These are phyloP conservation scores for Sporothrix sp. DNA, from an alignment of 2,329 filamentous ascomycete genomes.

Conservation along the genomic window DNA sequence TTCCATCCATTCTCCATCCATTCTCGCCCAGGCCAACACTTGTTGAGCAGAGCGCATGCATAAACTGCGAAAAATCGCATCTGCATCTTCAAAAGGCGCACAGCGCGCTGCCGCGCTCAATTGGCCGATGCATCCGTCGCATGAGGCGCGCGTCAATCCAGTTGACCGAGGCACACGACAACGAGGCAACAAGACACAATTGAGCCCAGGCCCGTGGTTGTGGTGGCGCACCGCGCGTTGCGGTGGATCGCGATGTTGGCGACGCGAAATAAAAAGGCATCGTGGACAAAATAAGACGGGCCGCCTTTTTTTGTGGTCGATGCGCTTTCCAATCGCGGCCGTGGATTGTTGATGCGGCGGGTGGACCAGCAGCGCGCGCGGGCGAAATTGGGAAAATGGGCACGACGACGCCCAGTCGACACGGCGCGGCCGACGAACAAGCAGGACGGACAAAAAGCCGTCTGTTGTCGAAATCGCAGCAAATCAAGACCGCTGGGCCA, in stretches of 20 bases:
- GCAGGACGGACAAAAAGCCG: neutral
- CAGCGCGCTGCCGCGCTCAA: no score
- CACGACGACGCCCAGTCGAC: neutral
- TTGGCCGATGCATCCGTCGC: neutral
- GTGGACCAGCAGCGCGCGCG: slow-evolving; percentile 10
- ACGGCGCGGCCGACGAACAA: neutral
- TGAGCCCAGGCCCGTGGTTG: neutral
- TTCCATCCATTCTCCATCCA: no score
- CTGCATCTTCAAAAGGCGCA: no score
- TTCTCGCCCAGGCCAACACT: no score
- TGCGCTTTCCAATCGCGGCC: slow-evolving; percentile 1
- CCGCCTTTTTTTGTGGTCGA: slow-evolving; percentile 12
- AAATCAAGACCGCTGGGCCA: slow-evolving; percentile 5
- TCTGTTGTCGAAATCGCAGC: neutral
- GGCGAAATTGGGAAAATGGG: neutral
- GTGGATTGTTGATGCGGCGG: slow-evolving; percentile 3
- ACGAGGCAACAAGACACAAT: neutral
- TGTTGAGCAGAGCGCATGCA: no score
- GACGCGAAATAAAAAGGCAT: slow-evolving; percentile 6
- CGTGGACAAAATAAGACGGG: slow-evolving; percentile 5
- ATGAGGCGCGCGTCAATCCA: neutral
- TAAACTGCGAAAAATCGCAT: no score
- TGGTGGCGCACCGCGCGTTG: slow-evolving; percentile 13
- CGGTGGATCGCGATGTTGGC: slow-evolving; percentile 9
- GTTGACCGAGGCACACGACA: neutral